Percentiles rank a stretch among this genome's conserved stretches.
These are phyloP conservation scores for Lentinula novae-zelandiae DNA, from an alignment of 1,284 basidiomycete species.

Conservation along the genomic window DNA sequence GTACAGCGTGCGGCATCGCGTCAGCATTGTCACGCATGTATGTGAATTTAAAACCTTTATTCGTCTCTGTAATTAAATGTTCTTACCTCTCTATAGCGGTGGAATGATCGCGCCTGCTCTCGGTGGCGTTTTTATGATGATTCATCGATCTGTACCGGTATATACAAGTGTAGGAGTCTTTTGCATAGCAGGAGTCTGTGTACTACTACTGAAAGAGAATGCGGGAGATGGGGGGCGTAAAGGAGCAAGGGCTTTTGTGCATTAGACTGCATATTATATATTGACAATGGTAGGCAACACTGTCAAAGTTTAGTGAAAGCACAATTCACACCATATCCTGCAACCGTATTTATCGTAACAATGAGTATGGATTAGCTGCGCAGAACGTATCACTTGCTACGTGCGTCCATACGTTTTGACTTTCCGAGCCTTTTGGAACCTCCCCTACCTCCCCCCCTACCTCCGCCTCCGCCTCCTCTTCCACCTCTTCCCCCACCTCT, in stretches of 20 bases:
- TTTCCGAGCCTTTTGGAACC: constrained; percentile 57
- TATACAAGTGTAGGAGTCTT: constrained; percentile 76
- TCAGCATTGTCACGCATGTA: constrained; percentile 86
- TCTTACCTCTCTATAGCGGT: constrained; percentile 47
- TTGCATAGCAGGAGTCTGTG: constrained; percentile 61
- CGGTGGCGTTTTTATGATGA: constrained; percentile 76
- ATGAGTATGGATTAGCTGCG: neutral
- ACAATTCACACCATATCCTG: neutral
- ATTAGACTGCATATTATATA: constrained; percentile 17
- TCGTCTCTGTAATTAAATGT: constrained; percentile 1
- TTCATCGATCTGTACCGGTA: constrained; percentile 75
- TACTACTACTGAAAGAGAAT: constrained; percentile 53
- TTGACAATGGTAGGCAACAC: too few species aligned
- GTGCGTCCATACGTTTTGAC: constrained; percentile 48
- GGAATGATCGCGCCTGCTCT: constrained; percentile 89
- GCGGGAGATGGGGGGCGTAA: constrained; percentile 25
- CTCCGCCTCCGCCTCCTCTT: constrained; percentile 29
- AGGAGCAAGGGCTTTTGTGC: constrained; percentile 21
- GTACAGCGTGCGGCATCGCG: constrained; percentile 89
- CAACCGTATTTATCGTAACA: neutral
- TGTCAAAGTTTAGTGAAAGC: neutral
- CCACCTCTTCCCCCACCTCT: constrained; percentile 25
- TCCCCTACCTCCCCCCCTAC: constrained; percentile 28
- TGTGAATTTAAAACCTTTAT: constrained; percentile 25
- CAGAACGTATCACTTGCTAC: constrained; percentile 24